Percentiles rank a stretch among this genome's conserved stretches.
These are phyloP conservation scores for Mucor plumbeus DNA, from an alignment of 371 early-diverging fungal species.

Conservation along the genomic window DNA sequence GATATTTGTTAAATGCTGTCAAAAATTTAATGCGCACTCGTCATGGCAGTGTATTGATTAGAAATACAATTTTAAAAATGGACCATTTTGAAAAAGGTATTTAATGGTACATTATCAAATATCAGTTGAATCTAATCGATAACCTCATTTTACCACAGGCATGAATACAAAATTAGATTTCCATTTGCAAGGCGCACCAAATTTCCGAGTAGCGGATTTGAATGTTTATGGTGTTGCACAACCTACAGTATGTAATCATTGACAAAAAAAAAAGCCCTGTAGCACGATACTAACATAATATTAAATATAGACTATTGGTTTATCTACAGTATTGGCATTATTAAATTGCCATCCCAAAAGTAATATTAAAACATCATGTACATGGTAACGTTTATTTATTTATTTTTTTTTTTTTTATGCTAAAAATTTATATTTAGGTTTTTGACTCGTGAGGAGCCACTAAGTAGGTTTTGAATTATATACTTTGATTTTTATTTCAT, in stretches of 20 bases:
- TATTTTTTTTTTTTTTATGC: neutral
- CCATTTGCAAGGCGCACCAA: constrained; percentile 73
- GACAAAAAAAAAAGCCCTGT: constrained; percentile 1
- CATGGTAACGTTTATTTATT: constrained; percentile 45
- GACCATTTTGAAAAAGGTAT: constrained; percentile 67
- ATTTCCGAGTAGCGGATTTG: constrained; percentile 66
- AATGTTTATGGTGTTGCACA: constrained; percentile 74
- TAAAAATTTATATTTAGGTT: constrained; percentile 51
- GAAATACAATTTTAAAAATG: constrained; percentile 65
- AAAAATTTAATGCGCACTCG: constrained; percentile 43
- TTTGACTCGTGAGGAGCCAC: constrained; percentile 72
- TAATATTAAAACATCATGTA: constrained; percentile 29
- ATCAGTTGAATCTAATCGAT: constrained; percentile 3
- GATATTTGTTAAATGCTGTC: constrained; percentile 33
- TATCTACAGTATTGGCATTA: constrained; percentile 64
- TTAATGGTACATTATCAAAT: neutral
- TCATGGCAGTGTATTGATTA: constrained; percentile 59
- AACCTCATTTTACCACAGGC: constrained; percentile 24
- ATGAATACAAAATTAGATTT: constrained; percentile 62
- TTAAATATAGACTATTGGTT: constrained; percentile 47
- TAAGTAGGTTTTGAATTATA: constrained; percentile 30
- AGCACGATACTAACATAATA: neutral
- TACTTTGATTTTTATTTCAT: neutral
- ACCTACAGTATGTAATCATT: constrained; percentile 53
- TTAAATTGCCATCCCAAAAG: constrained; percentile 55